These are phyloP conservation scores for Lanmaoa pseudosensibilis DNA, from an alignment of 768 basidiomycete species.

Conservation along the genomic window DNA sequence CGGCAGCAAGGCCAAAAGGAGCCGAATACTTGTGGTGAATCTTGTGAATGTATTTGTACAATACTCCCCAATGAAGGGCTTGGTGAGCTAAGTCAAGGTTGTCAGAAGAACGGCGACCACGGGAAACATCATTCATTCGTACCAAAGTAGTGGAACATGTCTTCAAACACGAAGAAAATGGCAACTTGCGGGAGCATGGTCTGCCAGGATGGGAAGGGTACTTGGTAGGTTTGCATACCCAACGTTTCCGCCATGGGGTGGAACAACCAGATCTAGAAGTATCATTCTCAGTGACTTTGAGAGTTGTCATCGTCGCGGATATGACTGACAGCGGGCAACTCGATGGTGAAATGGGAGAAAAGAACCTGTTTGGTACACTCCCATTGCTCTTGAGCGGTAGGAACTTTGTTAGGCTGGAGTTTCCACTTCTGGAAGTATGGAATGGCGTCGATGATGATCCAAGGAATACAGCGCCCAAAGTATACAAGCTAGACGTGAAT, in stretches of 20 bases:
- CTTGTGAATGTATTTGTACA: constrained; percentile 95
- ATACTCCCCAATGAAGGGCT: constrained; percentile 76
- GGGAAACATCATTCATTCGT: constrained; percentile 18
- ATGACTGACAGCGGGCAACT: constrained; percentile 75
- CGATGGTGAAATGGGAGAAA: constrained; percentile 93
- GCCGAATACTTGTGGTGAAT: constrained; percentile 97
- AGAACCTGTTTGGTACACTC: constrained; percentile 93
- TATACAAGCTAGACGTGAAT: constrained; percentile 73
- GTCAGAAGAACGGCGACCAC: not conserved
- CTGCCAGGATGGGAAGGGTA: constrained; percentile 79
- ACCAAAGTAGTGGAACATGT: constrained; percentile 91
- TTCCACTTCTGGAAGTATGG: constrained; percentile 96
- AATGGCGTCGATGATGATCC: constrained; percentile 93
- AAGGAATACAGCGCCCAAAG: constrained; percentile 92
- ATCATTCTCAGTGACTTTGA: not conserved
- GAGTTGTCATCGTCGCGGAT: too few relatives aligned
- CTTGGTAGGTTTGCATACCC: constrained; percentile 90
- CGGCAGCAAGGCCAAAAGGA: constrained; percentile 95
- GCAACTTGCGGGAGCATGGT: constrained; percentile 75
- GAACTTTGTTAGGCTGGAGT: constrained; percentile 83
- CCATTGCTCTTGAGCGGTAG: constrained; percentile 84
- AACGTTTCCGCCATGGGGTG: constrained; percentile 85
- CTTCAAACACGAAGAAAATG: constrained; percentile 94
- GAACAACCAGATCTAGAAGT: constrained; percentile 78
- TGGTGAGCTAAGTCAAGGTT: constrained; percentile 66